Base-by-base conservation (phyloP, 2,329 filamentous ascomycete species). In the Cladobotryum protrusum region DNA sequence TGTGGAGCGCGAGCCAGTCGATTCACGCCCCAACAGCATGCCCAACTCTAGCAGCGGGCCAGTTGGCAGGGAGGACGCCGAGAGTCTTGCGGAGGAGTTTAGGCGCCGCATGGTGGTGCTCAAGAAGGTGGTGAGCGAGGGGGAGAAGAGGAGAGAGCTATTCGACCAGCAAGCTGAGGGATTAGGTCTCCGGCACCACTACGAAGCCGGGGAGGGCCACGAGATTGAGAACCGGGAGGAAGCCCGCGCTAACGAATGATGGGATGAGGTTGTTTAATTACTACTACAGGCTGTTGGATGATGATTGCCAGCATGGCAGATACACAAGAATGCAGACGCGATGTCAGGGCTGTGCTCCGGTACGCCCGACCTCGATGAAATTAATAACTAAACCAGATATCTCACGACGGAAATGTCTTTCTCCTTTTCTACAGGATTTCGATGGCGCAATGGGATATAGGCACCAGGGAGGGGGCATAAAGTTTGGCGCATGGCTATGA, bases 41-140 rank as follows among this genome's bases (percentile, higher is more conserved):
- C 61, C 57, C 13, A 63, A 53, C 17, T 66, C 59, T 6, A 61
- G 65, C 48, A 59, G 65, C 57, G 61, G 62, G 45, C 50, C 67
- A 52, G 51, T 64, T 45, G 56, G 55, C 33, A 62, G 66, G 3
- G 76, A 79, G 43, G 75, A 81, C 50, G 77, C 81, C 50, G 67
- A 69, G 2, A 65, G 61, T 3, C 61, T 85, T 37, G 62, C 81
- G 2, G 75, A 77, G 14, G 76, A 81, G 34, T 85, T 85, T 54
- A 75, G 79, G 48, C 71, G 70, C 52, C 72, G 77, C 41, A 82
- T 85, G 79, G 66, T 53, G 3, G 67, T 79, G 17, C 58, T 85
- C 54, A 72, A 72, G 46, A 76, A 68, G 57, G 74, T 83, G 3
- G 73, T 81, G 8, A 72, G 72, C n/a, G 72, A 75, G n/a, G 71